Percentiles rank a stretch among this genome's conserved stretches.
Conservation (phyloP, 768 basidiomycete species). For the Mycena albidolilacea region DNA sequence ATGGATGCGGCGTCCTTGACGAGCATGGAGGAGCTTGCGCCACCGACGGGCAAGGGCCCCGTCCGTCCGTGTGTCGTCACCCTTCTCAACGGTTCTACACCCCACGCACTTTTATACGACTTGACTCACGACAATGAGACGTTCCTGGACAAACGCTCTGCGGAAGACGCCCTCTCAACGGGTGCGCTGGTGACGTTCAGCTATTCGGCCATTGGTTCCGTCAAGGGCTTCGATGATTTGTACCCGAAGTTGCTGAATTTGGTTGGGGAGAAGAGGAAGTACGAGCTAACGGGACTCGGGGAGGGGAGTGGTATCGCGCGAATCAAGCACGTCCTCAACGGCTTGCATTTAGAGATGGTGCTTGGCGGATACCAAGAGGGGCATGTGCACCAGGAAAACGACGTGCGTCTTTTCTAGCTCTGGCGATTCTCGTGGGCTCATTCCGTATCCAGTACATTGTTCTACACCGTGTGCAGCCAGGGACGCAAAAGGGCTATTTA, state of each 20-base stretch:
- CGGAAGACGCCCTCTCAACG: constrained; percentile 95
- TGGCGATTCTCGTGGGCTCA: neutral
- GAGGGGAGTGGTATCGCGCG: constrained; percentile 70
- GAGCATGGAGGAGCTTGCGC: constrained; percentile 79
- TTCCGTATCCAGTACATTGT: constrained; percentile 82
- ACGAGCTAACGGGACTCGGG: constrained; percentile 76
- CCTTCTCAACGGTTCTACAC: constrained; percentile 87
- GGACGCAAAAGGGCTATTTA: constrained; percentile 92
- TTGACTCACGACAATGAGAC: constrained; percentile 98
- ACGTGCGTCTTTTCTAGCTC: constrained; percentile 68
- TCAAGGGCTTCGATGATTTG: constrained; percentile 97
- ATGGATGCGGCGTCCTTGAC: constrained; percentile 94
- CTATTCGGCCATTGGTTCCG: constrained; percentile 89
- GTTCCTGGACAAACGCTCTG: constrained; percentile 88
- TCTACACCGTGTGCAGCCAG: constrained; percentile 92
- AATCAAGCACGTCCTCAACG: constrained; percentile 84
- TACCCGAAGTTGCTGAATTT: constrained; percentile 96
- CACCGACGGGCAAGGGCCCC: constrained; percentile 88
- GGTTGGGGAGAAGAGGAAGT: constrained; percentile 86
- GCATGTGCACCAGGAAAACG: constrained; percentile 96
- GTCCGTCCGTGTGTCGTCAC: constrained; percentile 80
- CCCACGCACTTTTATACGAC: constrained; percentile 96
- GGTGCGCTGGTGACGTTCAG: constrained; percentile 95
- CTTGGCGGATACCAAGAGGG: constrained; percentile 91
- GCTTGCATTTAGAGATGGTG: constrained; percentile 93